Evolutionary conservation across 2,329 filamentous ascomycete genomes (phyloP), one percentile per base, ranked within the genome.

Genomic region (Calonectria honghensis): DNA sequence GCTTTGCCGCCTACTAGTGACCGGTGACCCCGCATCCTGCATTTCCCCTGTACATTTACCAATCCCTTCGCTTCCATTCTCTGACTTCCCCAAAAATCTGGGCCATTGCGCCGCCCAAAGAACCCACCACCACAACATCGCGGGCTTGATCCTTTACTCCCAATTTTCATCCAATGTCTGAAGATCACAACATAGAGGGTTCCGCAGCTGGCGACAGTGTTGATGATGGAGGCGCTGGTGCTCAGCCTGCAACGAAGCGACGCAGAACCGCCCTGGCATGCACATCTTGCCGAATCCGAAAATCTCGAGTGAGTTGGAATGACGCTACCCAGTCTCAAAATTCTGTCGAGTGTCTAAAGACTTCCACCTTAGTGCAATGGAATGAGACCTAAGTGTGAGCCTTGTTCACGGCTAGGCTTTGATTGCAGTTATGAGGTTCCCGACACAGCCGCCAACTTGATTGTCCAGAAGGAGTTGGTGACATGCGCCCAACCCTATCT

Each of bases 381-480:
- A 10, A 37, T 63, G 10, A 68, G 75, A 20, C 75, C 75, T 20
- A 73, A 68, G 59, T 76, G 70, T 16, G 67, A 70, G 18, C 57
- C 66, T n/a, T 76, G 73, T 50, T 51, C 54, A 3, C 39, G 71
- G 18, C 29, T 76, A n/a, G 75, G 68, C 10, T 76, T 75, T 10
- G 73, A 76, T 27, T 76, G 73, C 35, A 64, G 70, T 11, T 75
- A 76, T 51, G 73, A 76, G 54, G 57, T 71, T 7, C 70, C 63
- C 6, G 73, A 75, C 29, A 72, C 70, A 16, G 67, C 70, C 11
- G 68, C 73, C 39, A 75, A 75, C 57, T 32, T 75, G 13, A 50
- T 71, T 35, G 70, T 75, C 10, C 68, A 57, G 10, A 75, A 63
- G 51, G 65, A 71, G 70, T 75, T 54, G 35, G 73, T 57, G n/a